Base-by-base conservation (phyloP, 176 grass and related monocot species). In the Triticum urartu region DNA sequence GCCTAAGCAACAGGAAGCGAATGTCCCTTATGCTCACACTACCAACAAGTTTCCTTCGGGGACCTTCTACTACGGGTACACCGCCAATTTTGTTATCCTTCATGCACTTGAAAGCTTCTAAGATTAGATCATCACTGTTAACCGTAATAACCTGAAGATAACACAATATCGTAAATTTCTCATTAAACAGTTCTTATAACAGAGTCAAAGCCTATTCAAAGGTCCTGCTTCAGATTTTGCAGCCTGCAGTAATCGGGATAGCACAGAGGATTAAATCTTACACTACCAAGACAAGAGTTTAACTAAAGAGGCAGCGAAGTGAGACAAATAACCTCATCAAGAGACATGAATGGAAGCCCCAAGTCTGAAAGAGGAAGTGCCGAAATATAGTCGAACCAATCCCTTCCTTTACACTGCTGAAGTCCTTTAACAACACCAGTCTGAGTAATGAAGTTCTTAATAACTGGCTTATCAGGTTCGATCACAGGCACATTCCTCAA, bases 371-470 rank as follows among this genome's bases (percentile, higher is more conserved):
- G 92, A 58, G 92, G 84, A 71, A 92, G 84, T 63, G 88, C 79
- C 7, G 93, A 84, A 42, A 98, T 98, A 73, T 91, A 95, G 71
- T 98, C 97, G 80, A 95, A 98, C 97, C 97, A 98, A 81, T 96
- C 97, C 87, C 97, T 95, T 80, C 97, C 93, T 85, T 82, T 89
- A 70, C 97, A 98, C 84, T 95, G 79, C 79, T 89, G 86, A 40
- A 98, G 97, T 59, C 97, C 94, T 88, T 86, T 92, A 43, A 98
- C 77, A 89, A 96, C 68, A 74, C 88, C 89, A 43, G 88, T 87
- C 65, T 98, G 97, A 72, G 94, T 95, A 81, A 98, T 98, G 83
- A 98, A 98, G 88, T 98, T 98, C 79, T 84, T 91, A 68, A 98
- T 95, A 76, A 64, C 50, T 64, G 94, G 69, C 25, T 91, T 93